Conservation (phyloP, 2,329 filamentous ascomycete species). For the Ophiostoma himal-ulmi region DNA sequence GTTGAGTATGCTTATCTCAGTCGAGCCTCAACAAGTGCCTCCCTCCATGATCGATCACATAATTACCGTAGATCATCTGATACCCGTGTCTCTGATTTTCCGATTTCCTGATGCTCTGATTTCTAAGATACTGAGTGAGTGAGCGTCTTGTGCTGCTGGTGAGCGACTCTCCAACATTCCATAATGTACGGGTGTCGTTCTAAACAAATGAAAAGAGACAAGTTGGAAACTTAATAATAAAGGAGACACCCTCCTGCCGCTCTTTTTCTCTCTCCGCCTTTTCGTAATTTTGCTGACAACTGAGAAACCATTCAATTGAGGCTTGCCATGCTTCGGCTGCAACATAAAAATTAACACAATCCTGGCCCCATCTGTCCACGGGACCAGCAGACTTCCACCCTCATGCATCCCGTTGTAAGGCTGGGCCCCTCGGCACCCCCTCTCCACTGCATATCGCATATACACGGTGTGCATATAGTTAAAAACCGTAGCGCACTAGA, state of each 20-base stretch:
- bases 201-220: no score
- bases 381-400: conserved; percentile 2
- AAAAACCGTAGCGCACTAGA: no score
- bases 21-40: conserved; percentile 2
- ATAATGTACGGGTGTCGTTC: no score
- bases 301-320: background rate
- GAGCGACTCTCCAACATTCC: no score
- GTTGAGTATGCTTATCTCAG: conserved; percentile 1
- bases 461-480: background rate
- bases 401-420: background rate
- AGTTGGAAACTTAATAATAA: no score
- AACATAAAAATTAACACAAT: background rate
- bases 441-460: background rate
- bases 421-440: background rate
- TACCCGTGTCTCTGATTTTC: background rate
- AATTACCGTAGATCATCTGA: background rate
- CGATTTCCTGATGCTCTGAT: background rate
- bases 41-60: background rate
- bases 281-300: background rate
- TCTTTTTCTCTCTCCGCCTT: background rate
- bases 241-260: no score
- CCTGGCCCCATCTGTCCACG: background rate
- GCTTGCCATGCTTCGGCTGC: background rate
- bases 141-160: no score
- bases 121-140: no score